Conservation (phyloP, 1,284 basidiomycete species). For the Butyriboletus appendiculatus region DNA sequence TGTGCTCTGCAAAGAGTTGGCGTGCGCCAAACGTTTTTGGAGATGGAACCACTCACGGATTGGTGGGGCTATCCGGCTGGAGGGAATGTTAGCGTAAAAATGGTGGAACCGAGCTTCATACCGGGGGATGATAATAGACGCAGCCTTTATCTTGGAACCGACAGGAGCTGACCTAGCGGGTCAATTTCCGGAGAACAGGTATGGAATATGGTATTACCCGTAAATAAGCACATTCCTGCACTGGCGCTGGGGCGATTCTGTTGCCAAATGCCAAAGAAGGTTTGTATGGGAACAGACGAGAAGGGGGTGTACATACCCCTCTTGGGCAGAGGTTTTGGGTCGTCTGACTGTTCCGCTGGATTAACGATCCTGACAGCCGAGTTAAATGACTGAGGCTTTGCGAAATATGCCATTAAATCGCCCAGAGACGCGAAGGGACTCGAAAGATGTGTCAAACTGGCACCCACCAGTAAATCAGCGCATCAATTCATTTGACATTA, state of each 20-base stretch:
- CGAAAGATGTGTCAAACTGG: constrained; percentile 1
- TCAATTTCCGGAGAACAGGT: constrained; percentile 10
- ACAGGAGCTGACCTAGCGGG: constrained; percentile 57
- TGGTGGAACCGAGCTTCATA: constrained; percentile 38
- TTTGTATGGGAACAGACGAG: constrained; percentile 10
- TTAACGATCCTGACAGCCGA: constrained; percentile 61
- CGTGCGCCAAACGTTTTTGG: background rate
- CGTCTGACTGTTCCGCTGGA: constrained; percentile 42
- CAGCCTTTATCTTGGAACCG: constrained; percentile 87
- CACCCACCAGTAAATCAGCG: background rate
- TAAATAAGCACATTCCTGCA: constrained; percentile 89
- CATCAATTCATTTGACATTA: constrained; percentile 13
- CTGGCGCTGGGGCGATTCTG: constrained; percentile 72
- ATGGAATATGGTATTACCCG: constrained; percentile 52
- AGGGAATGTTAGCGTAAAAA: constrained; percentile 14
- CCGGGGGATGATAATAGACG: constrained; percentile 78
- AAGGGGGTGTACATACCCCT: constrained; percentile 39
- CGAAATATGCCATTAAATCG: constrained; percentile 41
- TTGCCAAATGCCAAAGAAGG: constrained; percentile 1
- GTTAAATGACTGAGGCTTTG: constrained; percentile 45
- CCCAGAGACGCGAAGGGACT: background rate
- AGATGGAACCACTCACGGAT: constrained; percentile 20
- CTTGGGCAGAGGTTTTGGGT: constrained; percentile 40
- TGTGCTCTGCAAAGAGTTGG: constrained; percentile 34
- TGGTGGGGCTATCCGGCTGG: constrained; percentile 23